Base-by-base conservation (phyloP, 2,329 filamentous ascomycete genomes). In the Sclerotinia spermophila region DNA sequence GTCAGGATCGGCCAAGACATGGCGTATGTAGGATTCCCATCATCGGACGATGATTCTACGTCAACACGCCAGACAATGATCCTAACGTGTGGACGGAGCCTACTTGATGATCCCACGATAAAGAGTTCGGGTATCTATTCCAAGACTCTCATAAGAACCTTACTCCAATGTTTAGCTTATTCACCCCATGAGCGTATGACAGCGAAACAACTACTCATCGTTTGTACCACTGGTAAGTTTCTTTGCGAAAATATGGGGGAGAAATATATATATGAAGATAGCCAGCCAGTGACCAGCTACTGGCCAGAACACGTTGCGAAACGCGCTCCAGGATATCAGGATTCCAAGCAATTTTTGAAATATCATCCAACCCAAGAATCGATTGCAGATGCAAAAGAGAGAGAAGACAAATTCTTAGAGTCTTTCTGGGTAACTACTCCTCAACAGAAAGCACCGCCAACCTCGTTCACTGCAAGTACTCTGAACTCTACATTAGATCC, bases 111-210 rank as follows among this genome's bases (percentile, higher is more conserved):
- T 27, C 30, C 24, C 13, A 51, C 30, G 4, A 64, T 51, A 15
- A 64, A 48, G 8, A 27, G n/a, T 13, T 38, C 30, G 3, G 44
- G 61, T 10, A 64, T 64, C 21, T 51, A 64, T 51, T 64, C 61
- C 7, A 64, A 64, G 30, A 48, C 30, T 64, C 61, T 51, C 13
- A 35, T 27, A 15, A 51, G 44, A 48, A 64, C 61, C 2, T 38
- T 51, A 51, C 44, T 51, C 30, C 44, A 64, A 48, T 64, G 61
- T 51, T 30, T 64, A 24, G 30, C 44, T 30, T 64, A 64, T 64
- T 38, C 44, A 35, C 61, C 44, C 7, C 30, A 51, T 27, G 44
- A 64, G 35, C 61, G 44, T 6, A 51, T 64, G 44, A 51, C 61
- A 7, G 61, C 61, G 8, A 51, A n/a, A 13, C 61, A 64, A 19